phyloP scores from a whole-genome alignment of 164 flowering plant species.

The Paratinospora sagittata region DNA sequence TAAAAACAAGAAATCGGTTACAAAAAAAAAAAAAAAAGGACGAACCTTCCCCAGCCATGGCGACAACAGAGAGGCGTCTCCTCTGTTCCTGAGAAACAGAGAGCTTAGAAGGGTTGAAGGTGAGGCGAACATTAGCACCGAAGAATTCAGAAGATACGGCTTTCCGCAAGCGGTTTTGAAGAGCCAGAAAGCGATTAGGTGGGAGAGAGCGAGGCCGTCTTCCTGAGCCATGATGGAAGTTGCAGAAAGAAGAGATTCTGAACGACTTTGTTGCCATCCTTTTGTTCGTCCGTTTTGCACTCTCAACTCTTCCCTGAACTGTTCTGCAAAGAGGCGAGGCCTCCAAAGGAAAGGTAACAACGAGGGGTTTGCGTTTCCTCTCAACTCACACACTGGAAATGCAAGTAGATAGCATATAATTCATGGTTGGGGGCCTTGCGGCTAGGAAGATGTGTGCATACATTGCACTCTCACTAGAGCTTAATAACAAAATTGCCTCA shows the following conservation, averaged over 20 bases:
- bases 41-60: conserved; percentile 41
- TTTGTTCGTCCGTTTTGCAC: background rate
- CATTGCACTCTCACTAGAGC: background rate
- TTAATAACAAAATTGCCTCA: background rate
- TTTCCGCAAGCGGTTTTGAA: background rate
- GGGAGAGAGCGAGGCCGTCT: conserved; percentile 16
- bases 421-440: background rate
- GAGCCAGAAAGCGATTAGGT: conserved; percentile 10
- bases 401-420: background rate
- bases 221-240: conserved; percentile 4
- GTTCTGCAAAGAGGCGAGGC: background rate
- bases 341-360: background rate
- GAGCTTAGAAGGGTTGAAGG: conserved; percentile 11
- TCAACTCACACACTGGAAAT: background rate
- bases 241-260: conserved; percentile 13
- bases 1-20: background rate
- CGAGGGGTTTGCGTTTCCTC: background rate
- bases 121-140: conserved; percentile 19
- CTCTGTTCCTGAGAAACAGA: conserved; percentile 8
- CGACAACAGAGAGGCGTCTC: conserved; percentile 20
- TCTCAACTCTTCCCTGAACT: background rate
- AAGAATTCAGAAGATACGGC: conserved; percentile 19
- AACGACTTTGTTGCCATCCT: conserved; percentile 21
- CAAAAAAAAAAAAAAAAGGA: background rate
- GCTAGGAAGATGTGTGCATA: background rate